Base-by-base conservation (phyloP, 495 filamentous ascomycete species). In the Penicillium cinerascens region DNA sequence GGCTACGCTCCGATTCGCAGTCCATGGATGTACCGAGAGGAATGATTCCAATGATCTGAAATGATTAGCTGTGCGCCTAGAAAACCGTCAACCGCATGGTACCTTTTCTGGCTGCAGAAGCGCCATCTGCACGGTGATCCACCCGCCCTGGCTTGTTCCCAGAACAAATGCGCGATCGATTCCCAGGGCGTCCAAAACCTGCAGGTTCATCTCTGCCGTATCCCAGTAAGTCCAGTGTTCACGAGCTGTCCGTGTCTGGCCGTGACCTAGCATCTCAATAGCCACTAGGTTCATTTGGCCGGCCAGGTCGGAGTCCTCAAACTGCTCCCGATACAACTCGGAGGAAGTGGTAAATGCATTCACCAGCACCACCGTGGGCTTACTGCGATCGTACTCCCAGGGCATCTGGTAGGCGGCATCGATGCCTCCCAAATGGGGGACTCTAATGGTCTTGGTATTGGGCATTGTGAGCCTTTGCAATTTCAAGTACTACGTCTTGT, bases 71-170 rank as follows among this genome's bases (percentile, higher is more conserved):
- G 5, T 4, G 8, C 9, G 11, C 9, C 2, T 15, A 10, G 29
- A 10, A 13, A 13, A 13, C 4, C n/a, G n/a, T n/a, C 10, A 10
- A 13, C 9, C 1, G 29, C 10, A 13, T 13, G 47, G 8, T 59
- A 80, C 76, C 72, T 64, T 81, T n/a, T 84, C 78, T 0, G 83
- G 83, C 6, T 74, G 73, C 39, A 85, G 52, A 26, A 86, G 45
- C 0, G 80, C 82, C 82, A 87, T 86, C 36, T 78, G 61, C 5
- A 73, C 69, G 0, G 76, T 77, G 10, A 87, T 76, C 80, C 79
- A 87, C 0, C 81, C 82, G 1, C 84, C 84, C 58, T 87, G 83
- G 52, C 78, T 82, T 0, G 81, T 84, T 4, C 84, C 83, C 7
- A 86, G 58, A 0, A 73, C 73, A 51, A 82, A 85, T 8, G 77